These are phyloP conservation scores for Lachancea thermotolerans DNA, from an alignment of 805 yeast species.

Conservation along the genomic window DNA sequence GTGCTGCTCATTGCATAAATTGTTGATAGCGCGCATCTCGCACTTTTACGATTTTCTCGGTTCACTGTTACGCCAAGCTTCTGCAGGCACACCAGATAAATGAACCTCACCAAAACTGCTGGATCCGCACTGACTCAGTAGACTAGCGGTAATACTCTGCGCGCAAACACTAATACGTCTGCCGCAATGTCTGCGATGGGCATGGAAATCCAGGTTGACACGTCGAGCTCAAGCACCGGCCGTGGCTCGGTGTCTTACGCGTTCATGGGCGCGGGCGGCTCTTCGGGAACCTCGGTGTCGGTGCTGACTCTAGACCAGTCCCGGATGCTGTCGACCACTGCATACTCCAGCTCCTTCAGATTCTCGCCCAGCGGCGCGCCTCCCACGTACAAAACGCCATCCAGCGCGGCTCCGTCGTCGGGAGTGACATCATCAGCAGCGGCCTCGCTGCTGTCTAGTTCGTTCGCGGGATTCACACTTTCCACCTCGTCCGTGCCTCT, in stretches of 20 bases:
- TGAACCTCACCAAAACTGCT: too few species aligned
- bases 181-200: background rate
- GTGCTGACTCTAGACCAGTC: constrained; percentile 9
- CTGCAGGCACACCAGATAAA: too few species aligned
- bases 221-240: constrained; percentile 2
- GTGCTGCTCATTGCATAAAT: too few species aligned
- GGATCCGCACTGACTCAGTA: too few species aligned
- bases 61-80: too few species aligned
- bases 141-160: too few species aligned
- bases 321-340: constrained; percentile 7
- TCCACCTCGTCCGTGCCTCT: constrained; percentile 5
- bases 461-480: constrained; percentile 11
- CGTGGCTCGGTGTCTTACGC: constrained; percentile 7
- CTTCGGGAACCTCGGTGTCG: constrained; percentile 3
- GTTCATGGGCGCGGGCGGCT: constrained; percentile 6
- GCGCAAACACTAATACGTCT: too few species aligned
- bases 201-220: constrained; percentile 4
- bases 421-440: constrained; percentile 5
- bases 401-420: constrained; percentile 10
- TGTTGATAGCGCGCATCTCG: too few species aligned
- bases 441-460: constrained; percentile 4
- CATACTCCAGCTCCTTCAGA: constrained; percentile 3
- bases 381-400: background rate
- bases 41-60: too few species aligned
- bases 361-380: background rate